A percentile compares a stretch with the other conserved stretches of the same genome.
Conservation (phyloP, 129 eudicot genomes). For the Logfia minima region DNA sequence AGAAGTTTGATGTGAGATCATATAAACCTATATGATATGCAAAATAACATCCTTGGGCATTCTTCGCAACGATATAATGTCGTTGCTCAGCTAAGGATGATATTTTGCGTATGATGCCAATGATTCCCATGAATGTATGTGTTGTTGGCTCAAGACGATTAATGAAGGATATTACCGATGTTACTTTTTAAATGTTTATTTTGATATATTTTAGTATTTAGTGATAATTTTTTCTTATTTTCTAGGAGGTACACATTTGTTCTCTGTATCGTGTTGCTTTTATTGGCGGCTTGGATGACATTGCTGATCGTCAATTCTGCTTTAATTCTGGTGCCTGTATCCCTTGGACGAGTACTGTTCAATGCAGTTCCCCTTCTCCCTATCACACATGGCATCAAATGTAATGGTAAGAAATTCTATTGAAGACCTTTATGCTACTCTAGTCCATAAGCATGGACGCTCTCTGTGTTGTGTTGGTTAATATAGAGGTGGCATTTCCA, state of each 20-base stretch:
- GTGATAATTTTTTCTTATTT: conserved; percentile 19
- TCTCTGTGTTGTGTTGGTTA: background rate
- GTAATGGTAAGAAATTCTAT: conserved; percentile 60
- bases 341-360: conserved; percentile 77
- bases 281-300: conserved; percentile 91
- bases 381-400: conserved; percentile 84
- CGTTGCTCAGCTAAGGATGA: background rate
- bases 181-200: background rate
- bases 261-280: conserved; percentile 68
- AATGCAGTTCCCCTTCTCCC: conserved; percentile 86
- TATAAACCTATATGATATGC: background rate
- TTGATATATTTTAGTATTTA: too few relatives aligned
- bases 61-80: background rate
- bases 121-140: background rate
- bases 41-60: background rate
- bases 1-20: background rate
- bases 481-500: background rate
- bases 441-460: background rate
- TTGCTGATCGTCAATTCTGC: conserved; percentile 67
- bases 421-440: background rate
- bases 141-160: background rate
- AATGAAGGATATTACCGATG: background rate
- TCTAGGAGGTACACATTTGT: conserved; percentile 74
- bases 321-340: conserved; percentile 68
- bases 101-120: background rate